Base-by-base conservation (phyloP, 2,329 filamentous ascomycete species). In the Claviceps purpurea region DNA sequence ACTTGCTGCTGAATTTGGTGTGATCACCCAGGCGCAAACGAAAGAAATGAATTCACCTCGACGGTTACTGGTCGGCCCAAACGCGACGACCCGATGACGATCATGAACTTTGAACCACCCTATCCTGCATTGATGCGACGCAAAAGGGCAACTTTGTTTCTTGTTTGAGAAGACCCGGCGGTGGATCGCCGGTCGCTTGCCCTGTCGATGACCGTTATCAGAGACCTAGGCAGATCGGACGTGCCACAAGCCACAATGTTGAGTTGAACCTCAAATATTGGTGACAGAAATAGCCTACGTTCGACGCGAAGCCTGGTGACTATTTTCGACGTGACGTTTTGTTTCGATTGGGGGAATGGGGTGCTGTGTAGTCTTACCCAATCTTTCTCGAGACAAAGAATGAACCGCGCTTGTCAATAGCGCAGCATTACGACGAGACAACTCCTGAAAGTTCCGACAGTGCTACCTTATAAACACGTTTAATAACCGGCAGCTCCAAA, bases 1-100 rank as follows among this genome's bases (percentile, higher is more conserved):
- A 18, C 18, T 45, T 18, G 20, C 44, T n/a, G n/a, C 42, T 53
- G 37, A 50, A 24, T 26, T 26, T 24, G 18, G 11, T 11, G 38
- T 4, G 13, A 34, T 20, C n/a, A 30, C 18, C 2, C 26, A 56
- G 55, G 42, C 48, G 49, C 42, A 54, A 53, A 39, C 52, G 49
- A 44, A 51, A 55, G 47, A 55, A 52, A 46, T 55, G 48, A 44
- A 26, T 34, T 11, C 30, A 34, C 1, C 20, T 37, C 40, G 43
- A 52, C 8, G 22, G 37, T 22, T 22, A 4, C n/a, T n/a, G 11
- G 6, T 26, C 43, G 20, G 50, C 34, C 37, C 39, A 30, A n/a
- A 55, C n/a, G 10, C 20, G 30, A 22, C 39, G 37, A 18, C 34
- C 10, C 18, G 11, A 20, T n/a, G 16, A 6, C 22, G 22, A 22